Conservation (phyloP, 148 eudicot genomes). For the Camellia lanceoleosa region DNA sequence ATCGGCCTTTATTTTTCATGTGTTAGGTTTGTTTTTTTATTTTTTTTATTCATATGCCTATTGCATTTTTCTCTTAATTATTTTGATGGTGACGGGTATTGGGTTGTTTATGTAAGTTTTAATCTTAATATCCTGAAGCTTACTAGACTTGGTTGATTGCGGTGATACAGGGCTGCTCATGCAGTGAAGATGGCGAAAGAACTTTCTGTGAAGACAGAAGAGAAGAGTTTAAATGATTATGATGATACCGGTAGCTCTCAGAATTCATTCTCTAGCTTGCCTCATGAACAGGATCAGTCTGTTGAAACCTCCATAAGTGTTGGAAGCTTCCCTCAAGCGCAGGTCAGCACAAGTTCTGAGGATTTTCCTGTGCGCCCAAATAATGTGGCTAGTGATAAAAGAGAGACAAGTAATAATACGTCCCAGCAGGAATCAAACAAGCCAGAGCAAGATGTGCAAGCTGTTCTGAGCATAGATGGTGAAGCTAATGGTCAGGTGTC, state of each 20-base stretch:
- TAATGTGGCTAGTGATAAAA: conserved; percentile 25
- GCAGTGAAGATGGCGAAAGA: conserved; percentile 86
- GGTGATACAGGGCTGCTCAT: conserved; percentile 70
- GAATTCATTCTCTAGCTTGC: conserved; percentile 86
- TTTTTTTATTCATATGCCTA: background rate
- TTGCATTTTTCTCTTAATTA: background rate
- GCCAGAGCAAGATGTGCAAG: conserved; percentile 31
- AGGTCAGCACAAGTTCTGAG: conserved; percentile 87
- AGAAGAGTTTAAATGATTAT: conserved; percentile 57
- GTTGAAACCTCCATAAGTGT: conserved; percentile 73
- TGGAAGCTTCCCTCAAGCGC: conserved; percentile 77
- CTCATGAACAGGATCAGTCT: conserved; percentile 79
- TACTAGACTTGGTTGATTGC: conserved; percentile 14
- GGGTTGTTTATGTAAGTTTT: background rate
- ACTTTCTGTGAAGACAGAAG: conserved; percentile 69
- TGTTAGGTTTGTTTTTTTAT: conserved; percentile 56
- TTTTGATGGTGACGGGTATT: background rate
- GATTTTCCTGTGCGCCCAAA: conserved; percentile 45
- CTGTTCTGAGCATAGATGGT: conserved; percentile 33
- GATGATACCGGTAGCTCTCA: conserved; percentile 88
- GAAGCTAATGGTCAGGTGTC: conserved; percentile 45
- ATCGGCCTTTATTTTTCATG: conserved; percentile 93
- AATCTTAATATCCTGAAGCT: background rate
- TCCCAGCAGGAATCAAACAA: conserved; percentile 26
- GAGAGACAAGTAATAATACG: conserved; percentile 19